Base-by-base conservation (phyloP, 208 protist genomes). In the Willaertia magna region DNA sequence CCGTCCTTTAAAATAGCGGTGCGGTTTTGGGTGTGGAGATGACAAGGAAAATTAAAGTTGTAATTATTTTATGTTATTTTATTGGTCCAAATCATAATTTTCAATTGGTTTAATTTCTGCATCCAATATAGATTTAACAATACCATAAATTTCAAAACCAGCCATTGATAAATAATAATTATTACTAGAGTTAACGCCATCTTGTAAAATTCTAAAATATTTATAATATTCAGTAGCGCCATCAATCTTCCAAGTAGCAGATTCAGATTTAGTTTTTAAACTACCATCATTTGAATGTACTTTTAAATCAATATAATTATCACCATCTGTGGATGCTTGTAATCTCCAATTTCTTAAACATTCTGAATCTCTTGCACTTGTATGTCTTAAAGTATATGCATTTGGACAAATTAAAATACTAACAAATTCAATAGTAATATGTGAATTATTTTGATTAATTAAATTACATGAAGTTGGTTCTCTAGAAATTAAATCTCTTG, bases 71-170 rank as follows among this genome's bases (percentile, higher is more conserved):
- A n/a, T n/a, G n/a, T n/a, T n/a, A n/a, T n/a, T n/a, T n/a, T n/a
- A n/a, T n/a, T n/a, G n/a, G n/a, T n/a, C n/a, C n/a, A n/a, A n/a
- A n/a, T n/a, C n/a, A n/a, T n/a, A n/a, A n/a, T n/a, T n/a, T n/a
- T n/a, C n/a, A n/a, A n/a, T n/a, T n/a, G n/a, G n/a, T n/a, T n/a
- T n/a, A n/a, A n/a, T n/a, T n/a, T n/a, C n/a, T n/a, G n/a, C 39
- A 75, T 40, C 12, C 61, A 75, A 42, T 40, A 4, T 43, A n/a
- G n/a, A 44, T n/a, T 85, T 74, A 20, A 85, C 79, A 46, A 52
- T 11, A 4, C 79, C 79, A 74, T 85, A 85, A 46, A 85, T 85
- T 46, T 85, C 79, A 46, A 85, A 75, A 74, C 79, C 79, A 43
- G 20, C 51, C 26, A 85, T 34, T 7, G 30, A 52, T 16, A 85